Base-by-base conservation (phyloP, 2,329 filamentous ascomycete genomes). In the Biscogniauxia marginata region DNA sequence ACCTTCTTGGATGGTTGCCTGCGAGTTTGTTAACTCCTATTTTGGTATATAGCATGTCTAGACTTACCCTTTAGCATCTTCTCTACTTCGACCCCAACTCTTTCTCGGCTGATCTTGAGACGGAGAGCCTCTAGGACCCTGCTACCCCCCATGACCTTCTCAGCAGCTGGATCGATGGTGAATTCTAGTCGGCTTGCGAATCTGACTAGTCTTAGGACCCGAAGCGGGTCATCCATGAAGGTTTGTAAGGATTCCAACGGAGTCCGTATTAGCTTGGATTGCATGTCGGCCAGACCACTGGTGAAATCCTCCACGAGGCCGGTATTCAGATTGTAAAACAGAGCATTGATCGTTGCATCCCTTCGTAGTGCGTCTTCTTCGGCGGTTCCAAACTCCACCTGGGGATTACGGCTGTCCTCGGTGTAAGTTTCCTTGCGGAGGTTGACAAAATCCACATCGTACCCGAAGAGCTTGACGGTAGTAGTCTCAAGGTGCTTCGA, bases 401-500 rank as follows among this genome's bases (percentile, higher is more conserved):
- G 82, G 1, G 93, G 93, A 66, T 96, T 96, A 34, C 95, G 85
- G 68, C 90, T 96, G 57, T 95, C 86, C n/a, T 91, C 87, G 0
- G 87, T 83, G 66, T 98, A 98, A 0, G 88, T 93, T 75, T 98
- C 95, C 70, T 92, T 96, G 47, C 93, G 84, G 48, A 98, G 78
- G 70, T 98, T 99, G 65, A 99, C 95, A 68, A 99, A 87, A 70
- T 99, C 93, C 49, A 97, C 83, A 68, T 98, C 93, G 49, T 96
- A 81, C 0, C 89, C 91, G 67, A 96, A 87, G 56, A 98, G 86
- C 62, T 82, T 89, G 21, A 90, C 91, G 8, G 91, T 96, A 49
- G 91, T 90, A 0, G 93, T 98, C 74, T 96, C 93, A 13, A 98
- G 83, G 70, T 98, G 91, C 75, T 98, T 98, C 19, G 92, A 96